These are phyloP conservation scores for Cladosporium cucumerinum DNA, from an alignment of 2,329 filamentous ascomycete genomes.

Conservation along the genomic window DNA sequence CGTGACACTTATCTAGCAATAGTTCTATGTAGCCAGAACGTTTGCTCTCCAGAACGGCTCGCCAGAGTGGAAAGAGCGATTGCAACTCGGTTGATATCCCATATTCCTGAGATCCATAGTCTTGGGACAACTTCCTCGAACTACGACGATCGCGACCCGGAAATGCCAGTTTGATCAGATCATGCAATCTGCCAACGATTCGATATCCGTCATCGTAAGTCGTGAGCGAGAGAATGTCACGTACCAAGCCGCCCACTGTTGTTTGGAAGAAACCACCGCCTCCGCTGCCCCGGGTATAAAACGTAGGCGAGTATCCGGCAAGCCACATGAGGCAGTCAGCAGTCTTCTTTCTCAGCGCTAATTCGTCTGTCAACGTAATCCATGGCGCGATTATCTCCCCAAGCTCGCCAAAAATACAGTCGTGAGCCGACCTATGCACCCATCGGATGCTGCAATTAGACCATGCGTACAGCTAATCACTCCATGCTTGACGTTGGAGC, in stretches of 20 bases:
- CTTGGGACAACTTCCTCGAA: not conserved
- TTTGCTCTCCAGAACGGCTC: not conserved
- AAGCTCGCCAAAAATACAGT: not conserved
- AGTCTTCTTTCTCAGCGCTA: not conserved
- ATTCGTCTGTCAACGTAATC: not conserved
- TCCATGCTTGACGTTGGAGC: no score
- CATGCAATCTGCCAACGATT: not conserved
- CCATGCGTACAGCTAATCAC: no score
- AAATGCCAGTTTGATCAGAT: not conserved
- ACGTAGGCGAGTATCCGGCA: not conserved
- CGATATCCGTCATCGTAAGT: not conserved
- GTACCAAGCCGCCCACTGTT: not conserved
- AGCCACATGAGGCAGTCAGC: not conserved
- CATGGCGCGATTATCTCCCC: not conserved
- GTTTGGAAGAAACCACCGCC: not conserved
- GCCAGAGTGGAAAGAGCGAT: not conserved
- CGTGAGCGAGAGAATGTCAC: not conserved
- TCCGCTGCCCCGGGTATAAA: no score
- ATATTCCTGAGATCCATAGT: fast-evolving
- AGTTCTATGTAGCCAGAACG: not conserved
- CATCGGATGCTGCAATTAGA: not conserved
- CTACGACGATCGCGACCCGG: not conserved
- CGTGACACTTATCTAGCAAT: not conserved
- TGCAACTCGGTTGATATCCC: not conserved
- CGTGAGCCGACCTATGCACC: slow-evolving; percentile 11